Conservation (phyloP, 306 rosid genomes). For the Dalbergia cochinchinensis region DNA sequence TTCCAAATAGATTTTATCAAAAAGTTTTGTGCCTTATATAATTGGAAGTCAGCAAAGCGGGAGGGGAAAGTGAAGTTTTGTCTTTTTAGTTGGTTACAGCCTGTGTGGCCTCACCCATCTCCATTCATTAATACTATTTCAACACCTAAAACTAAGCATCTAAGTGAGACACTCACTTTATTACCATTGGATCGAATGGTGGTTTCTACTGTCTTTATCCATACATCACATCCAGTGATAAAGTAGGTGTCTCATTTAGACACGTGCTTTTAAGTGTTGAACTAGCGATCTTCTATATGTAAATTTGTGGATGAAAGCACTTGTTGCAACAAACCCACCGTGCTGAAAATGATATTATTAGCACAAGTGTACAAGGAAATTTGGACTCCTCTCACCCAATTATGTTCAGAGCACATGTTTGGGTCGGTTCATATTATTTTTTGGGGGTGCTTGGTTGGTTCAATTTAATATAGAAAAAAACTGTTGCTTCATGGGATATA, state of each 20-base stretch:
- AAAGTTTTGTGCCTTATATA: conserved; percentile 14
- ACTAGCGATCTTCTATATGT: too few relatives aligned
- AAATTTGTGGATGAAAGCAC: conserved; percentile 32
- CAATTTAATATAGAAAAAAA: background rate
- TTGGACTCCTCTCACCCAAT: conserved; percentile 15
- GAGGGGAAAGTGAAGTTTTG: conserved; percentile 49
- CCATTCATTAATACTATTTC: too few relatives aligned
- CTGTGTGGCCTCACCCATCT: background rate
- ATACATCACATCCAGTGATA: too few relatives aligned
- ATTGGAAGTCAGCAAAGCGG: conserved; percentile 42
- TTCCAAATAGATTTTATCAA: conserved; percentile 33
- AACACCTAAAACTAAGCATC: too few relatives aligned
- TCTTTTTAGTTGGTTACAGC: conserved; percentile 43
- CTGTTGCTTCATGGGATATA: background rate
- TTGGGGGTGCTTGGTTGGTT: background rate
- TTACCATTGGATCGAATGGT: too few relatives aligned
- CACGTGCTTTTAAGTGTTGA: too few relatives aligned
- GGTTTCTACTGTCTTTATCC: too few relatives aligned
- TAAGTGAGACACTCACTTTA: too few relatives aligned
- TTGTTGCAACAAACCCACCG: background rate
- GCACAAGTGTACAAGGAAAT: background rate
- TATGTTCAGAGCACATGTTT: conserved; percentile 42
- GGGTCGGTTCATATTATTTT: conserved; percentile 34
- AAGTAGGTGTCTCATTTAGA: too few relatives aligned
- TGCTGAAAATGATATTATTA: conserved; percentile 17